These are phyloP conservation scores for Mangifera indica DNA, from an alignment of 345 rosid genomes.

Conservation along the genomic window DNA sequence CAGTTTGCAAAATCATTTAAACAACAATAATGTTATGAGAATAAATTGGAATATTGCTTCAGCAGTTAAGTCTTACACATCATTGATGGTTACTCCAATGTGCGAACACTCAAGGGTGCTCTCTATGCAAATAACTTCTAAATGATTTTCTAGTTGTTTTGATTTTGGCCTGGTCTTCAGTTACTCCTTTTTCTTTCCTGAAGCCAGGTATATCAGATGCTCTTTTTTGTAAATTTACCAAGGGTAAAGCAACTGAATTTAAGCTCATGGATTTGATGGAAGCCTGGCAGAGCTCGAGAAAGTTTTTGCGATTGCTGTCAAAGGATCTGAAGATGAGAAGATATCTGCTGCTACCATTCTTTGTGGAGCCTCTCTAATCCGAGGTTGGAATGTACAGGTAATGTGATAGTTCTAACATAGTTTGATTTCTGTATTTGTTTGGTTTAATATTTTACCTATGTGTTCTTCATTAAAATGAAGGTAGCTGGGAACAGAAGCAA, in stretches of 20 bases:
- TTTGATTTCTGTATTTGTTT: conserved; percentile 7
- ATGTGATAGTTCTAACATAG: conserved; percentile 6
- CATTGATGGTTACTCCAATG: conserved; percentile 13
- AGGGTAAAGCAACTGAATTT: conserved; percentile 83
- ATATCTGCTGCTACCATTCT: conserved; percentile 87
- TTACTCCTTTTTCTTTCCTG: conserved; percentile 57
- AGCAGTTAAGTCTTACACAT: background rate
- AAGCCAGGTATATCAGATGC: conserved; percentile 70
- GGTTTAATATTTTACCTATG: background rate
- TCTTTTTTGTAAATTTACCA: conserved; percentile 65
- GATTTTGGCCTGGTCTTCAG: conserved; percentile 56
- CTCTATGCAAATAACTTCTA: conserved; percentile 7
- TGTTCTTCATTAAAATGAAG: background rate
- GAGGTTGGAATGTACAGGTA: conserved; percentile 99
- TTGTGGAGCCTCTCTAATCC: conserved; percentile 90
- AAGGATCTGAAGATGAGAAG: conserved; percentile 85
- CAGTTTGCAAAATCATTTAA: conserved; percentile 1
- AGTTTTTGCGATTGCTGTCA: conserved; percentile 79
- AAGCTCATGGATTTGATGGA: conserved; percentile 93
- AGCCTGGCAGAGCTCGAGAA: conserved; percentile 97
- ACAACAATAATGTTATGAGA: background rate
- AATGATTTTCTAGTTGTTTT: conserved; percentile 22
- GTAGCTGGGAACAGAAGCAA: too few species aligned
- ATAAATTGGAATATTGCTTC: conserved; percentile 8
- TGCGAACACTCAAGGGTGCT: conserved; percentile 15